These are phyloP conservation scores for Phytophthora europaea DNA, from an alignment of 352 stramenopile species.

Conservation along the genomic window DNA sequence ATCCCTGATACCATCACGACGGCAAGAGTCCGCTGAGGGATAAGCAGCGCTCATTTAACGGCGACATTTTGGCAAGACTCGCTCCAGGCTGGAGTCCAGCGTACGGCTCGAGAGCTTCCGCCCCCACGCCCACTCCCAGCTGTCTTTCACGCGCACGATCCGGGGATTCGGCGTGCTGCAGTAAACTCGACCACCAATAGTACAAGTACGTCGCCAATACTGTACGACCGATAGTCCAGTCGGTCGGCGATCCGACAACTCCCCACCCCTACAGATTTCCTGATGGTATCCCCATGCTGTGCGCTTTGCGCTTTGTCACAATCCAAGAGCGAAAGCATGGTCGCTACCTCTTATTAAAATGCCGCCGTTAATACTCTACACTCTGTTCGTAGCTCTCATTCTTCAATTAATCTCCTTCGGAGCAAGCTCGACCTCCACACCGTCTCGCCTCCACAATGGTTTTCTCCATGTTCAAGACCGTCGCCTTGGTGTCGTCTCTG, in stretches of 20 bases:
- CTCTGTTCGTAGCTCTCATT: constrained; percentile 13
- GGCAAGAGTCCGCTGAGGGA: too few species aligned
- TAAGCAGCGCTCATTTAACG: too few species aligned
- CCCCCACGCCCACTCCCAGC: constrained; percentile 12
- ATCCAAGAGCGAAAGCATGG: neutral
- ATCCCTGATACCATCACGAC: neutral
- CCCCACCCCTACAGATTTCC: constrained; percentile 25
- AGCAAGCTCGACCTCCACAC: constrained; percentile 17
- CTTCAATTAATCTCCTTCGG: constrained; percentile 25
- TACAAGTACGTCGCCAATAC: neutral
- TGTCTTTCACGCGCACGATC: constrained; percentile 15
- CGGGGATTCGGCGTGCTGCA: constrained; percentile 3
- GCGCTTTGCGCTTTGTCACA: constrained; percentile 28
- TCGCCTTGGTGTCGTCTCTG: constrained; percentile 27
- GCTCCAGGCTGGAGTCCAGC: too few species aligned
- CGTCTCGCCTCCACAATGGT: constrained; percentile 18
- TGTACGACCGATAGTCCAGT: constrained; percentile 17
- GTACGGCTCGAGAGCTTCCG: too few species aligned
- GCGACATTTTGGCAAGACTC: too few species aligned
- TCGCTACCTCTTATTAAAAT: neutral
- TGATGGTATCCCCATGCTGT: constrained; percentile 32
- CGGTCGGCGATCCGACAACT: constrained; percentile 26
- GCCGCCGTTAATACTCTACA: too few species aligned
- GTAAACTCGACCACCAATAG: neutral
- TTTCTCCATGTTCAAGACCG: constrained; percentile 29